Conservation (phyloP, 148 eudicot genomes). For the Simmondsia chinensis region DNA sequence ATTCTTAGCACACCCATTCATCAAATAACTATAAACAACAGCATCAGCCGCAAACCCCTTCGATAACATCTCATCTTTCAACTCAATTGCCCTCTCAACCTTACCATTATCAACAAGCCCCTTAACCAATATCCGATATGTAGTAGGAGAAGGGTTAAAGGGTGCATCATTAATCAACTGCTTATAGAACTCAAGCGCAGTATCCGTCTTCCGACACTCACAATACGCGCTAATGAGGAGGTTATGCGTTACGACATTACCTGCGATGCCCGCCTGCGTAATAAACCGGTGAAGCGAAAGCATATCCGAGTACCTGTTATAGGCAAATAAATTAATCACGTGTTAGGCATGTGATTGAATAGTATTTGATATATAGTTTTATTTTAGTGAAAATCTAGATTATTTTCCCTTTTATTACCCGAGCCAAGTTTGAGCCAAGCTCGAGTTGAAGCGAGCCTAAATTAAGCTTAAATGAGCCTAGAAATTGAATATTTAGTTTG, state of each 20-base stretch:
- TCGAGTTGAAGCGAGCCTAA: too few relatives aligned
- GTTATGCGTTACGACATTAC: slow-evolving; percentile 66
- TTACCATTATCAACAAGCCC: slow-evolving; percentile 67
- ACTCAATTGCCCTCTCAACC: slow-evolving; percentile 65
- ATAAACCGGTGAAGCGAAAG: slow-evolving; percentile 80
- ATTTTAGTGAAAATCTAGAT: too few relatives aligned
- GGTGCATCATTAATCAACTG: slow-evolving; percentile 76
- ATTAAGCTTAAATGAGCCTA: too few relatives aligned
- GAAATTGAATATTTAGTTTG: too few relatives aligned
- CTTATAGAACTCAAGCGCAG: slow-evolving; percentile 74
- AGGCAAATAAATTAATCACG: too few relatives aligned
- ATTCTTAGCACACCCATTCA: slow-evolving; percentile 58
- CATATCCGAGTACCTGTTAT: slow-evolving; percentile 66
- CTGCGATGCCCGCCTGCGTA: slow-evolving; percentile 79
- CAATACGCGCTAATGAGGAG: slow-evolving; percentile 52
- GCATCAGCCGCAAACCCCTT: slow-evolving; percentile 56
- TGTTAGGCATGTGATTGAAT: too few relatives aligned
- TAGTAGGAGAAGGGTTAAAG: slow-evolving; percentile 57
- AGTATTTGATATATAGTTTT: too few relatives aligned
- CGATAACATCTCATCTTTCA: slow-evolving; percentile 71
- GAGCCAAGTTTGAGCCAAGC: too few relatives aligned
- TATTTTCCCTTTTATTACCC: too few relatives aligned
- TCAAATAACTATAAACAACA: slow-evolving; percentile 56
- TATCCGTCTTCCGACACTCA: slow-evolving; percentile 71
- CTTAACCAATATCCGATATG: slow-evolving; percentile 55